These are phyloP conservation scores for Curvularia spicifera DNA, from an alignment of 2,329 filamentous ascomycete genomes.

Conservation along the genomic window DNA sequence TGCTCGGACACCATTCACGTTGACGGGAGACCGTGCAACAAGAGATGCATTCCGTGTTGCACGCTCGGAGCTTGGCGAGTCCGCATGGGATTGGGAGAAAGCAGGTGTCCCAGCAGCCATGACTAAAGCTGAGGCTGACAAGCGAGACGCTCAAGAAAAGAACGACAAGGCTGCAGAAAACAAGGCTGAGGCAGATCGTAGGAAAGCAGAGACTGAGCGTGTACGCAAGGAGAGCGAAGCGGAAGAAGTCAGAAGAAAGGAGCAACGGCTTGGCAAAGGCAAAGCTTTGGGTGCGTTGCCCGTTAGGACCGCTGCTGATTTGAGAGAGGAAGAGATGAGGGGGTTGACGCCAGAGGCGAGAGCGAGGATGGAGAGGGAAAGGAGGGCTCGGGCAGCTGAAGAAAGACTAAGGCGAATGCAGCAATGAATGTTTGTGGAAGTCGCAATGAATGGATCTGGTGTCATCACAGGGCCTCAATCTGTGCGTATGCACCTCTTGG, in stretches of 20 bases:
- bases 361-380: slow-evolving; percentile 82
- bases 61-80: slow-evolving; percentile 79
- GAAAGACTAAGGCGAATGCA: slow-evolving; percentile 72
- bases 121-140: slow-evolving; percentile 72
- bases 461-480: neutral
- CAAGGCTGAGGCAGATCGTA: slow-evolving; percentile 63
- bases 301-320: slow-evolving; percentile 78
- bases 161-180: slow-evolving; percentile 72
- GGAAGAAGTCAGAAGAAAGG: slow-evolving; percentile 57
- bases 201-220: slow-evolving; percentile 76
- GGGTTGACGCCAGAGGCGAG: slow-evolving; percentile 89
- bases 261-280: slow-evolving; percentile 57
- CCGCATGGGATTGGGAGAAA: slow-evolving; percentile 76
- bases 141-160: slow-evolving; percentile 72
- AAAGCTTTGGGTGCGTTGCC: slow-evolving; percentile 61
- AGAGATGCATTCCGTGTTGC: slow-evolving; percentile 92
- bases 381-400: slow-evolving; percentile 89
- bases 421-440: neutral
- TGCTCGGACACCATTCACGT: slow-evolving; percentile 84
- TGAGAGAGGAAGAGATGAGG: slow-evolving; percentile 80
- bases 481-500: neutral
- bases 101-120: slow-evolving; percentile 76
- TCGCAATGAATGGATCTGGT: neutral
- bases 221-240: slow-evolving; percentile 64
- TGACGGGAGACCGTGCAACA: slow-evolving; percentile 83